Evolutionary conservation across 495 filamentous ascomycete species (phyloP), one percentile per base, ranked within the genome.

Genomic region (Penicillium mononematosum): DNA sequence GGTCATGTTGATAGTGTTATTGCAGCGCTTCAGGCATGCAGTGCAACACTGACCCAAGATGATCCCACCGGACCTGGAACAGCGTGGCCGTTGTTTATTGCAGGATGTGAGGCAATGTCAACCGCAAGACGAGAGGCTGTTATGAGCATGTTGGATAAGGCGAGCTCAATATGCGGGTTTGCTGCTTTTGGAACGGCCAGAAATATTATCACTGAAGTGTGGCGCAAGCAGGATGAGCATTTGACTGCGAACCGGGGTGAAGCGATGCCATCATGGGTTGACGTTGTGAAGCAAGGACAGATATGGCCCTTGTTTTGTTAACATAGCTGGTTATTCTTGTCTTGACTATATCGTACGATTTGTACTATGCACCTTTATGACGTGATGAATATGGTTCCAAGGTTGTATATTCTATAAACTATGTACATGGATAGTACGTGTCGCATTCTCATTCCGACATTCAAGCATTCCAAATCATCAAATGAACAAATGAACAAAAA

Each of bases 21-120:
- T 11, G 45, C 61, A 6, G 58, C 69, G 0, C 47, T 73, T 14
- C 44, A 60, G 5, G 55, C 62, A 19, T 71, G 68, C 53, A 60
- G 62, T 25, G 50, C 57, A 5, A 49, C 63, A 14, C 27, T 67
- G 27, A 44, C 61, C 12, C 42, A 64, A 16, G 61, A 54, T 20
- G 55, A 50, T 10, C 43, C 44, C 1, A 51, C 61, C 0, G 71
- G 69, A 0, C 71, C 66, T 1, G 71, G 69, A 0, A 68, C 67
- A 9, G 63, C 65, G 12, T 73, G 71, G 71, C 71, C 71, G 1
- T 58, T 60, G 16, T 73, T 73, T 19, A 70, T 73, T 49, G 71
- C 71, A 5, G 71, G 71, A 24, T 71, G 69, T 17, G 71, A 73
- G 39, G 71, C 71, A 5, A 59, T 67, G 6, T 69, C 69, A 0